phyloP scores from a whole-genome alignment of 2,329 filamentous ascomycete genomes.

The Myotisia sp. region DNA sequence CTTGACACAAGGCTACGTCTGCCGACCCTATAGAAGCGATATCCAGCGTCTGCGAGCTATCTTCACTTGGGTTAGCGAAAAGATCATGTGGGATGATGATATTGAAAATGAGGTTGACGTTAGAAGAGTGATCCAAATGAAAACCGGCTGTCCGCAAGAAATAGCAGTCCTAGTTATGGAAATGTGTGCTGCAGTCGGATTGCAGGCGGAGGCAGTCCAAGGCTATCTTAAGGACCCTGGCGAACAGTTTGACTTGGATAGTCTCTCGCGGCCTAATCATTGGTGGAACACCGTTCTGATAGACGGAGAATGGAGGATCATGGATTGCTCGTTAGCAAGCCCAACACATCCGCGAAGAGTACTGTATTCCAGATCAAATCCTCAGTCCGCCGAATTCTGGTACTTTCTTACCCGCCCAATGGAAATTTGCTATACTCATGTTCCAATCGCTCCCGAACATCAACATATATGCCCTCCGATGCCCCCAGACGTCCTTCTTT shows the following conservation, averaged over 20 bases:
- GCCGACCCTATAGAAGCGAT: constrained; percentile 84
- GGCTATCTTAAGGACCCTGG: constrained; percentile 87
- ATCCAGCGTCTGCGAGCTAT: constrained; percentile 86
- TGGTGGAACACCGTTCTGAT: constrained; percentile 95
- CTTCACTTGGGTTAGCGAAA: constrained; percentile 95
- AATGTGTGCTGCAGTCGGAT: constrained; percentile 82
- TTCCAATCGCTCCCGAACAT: constrained; percentile 72
- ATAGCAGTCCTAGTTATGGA: constrained; percentile 77
- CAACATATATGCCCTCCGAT: constrained; percentile 88
- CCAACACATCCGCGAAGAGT: constrained; percentile 73
- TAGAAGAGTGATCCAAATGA: constrained; percentile 66
- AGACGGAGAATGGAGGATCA: constrained; percentile 89
- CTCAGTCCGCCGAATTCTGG: constrained; percentile 64
- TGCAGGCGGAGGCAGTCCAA: constrained; percentile 73
- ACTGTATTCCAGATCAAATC: constrained; percentile 59
- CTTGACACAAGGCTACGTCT: constrained; percentile 81
- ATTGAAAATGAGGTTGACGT: constrained; percentile 67
- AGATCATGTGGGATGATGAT: constrained; percentile 88
- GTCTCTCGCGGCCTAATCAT: constrained; percentile 78
- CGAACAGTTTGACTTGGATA: constrained; percentile 64
- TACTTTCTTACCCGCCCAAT: constrained; percentile 85
- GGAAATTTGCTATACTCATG: constrained; percentile 90
- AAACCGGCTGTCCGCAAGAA: constrained; percentile 74
- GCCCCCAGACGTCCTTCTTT: constrained; percentile 69
- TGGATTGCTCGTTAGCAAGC: constrained; percentile 84